Base-by-base conservation (phyloP, 2,329 filamentous ascomycete genomes). In the Trichoderma oligosporum region DNA sequence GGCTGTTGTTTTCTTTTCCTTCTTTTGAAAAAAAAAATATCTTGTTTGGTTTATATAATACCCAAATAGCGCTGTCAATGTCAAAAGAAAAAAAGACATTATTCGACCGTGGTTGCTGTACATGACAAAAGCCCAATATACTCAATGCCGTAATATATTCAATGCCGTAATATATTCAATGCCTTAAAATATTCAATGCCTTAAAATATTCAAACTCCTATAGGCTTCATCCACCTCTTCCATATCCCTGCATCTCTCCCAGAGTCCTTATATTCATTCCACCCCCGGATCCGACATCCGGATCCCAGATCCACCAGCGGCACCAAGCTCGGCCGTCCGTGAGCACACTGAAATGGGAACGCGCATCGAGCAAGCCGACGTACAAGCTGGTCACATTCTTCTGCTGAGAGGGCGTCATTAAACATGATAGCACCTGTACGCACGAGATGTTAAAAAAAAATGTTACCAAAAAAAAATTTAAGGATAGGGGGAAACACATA, bases 271-370 rank as follows among this genome's bases (percentile, higher is more conserved):
- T 29, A 46, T 14, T 66, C 70, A 16, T 58, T 47, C 69, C 69
- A 71, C 2, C 62, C 59, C 3, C 66, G 62, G 36, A 69, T 63
- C 22, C 62, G 61, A 8, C 58, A 63, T 2, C 61, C 64, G 7
- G 56, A 57, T 1, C 76, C 76, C 27, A 85, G 59, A 60, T 83
- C 78, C 4, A 85, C 69, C n/a, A 88, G 60, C 2, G 85, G 85
- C 5, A 81, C 79, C 79, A 88, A 82, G 31, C 82, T 84, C 1
- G 84, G 84, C 53, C 85, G 77, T 0, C 90, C 90, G 74, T 95
- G 90, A 1, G 90, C 90, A 70, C 90, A 95, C 67, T 90, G 86
- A 62, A 94, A 94, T 0, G 90, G 89, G 61, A 93, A 89, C 0
- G 76, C 78, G 62, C 87, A 91, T 0, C 65, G 67, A 0, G 80